Conservation (phyloP, 441 rosid genomes). For the Raphanus hybrid region DNA sequence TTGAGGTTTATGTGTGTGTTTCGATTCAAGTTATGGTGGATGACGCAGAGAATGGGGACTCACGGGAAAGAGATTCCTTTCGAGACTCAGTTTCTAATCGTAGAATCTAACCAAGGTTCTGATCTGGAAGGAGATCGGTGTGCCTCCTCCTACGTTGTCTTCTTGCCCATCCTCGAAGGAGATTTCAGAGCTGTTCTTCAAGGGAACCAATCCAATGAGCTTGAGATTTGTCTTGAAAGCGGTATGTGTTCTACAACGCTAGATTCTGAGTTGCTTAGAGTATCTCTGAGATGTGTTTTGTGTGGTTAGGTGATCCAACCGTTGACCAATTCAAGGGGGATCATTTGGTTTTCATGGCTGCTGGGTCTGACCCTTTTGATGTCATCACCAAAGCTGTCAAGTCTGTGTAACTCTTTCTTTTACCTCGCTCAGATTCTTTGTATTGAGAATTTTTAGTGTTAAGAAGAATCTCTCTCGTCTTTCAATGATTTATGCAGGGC, state of each 20-base stretch:
- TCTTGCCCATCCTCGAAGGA: conserved; percentile 74
- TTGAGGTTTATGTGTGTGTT: conserved; percentile 64
- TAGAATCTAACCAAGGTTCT: conserved; percentile 55
- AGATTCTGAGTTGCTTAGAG: background rate
- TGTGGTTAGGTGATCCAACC: conserved; percentile 53
- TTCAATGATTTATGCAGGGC: conserved; percentile 45
- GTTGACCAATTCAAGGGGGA: conserved; percentile 49
- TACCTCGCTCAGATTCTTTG: background rate
- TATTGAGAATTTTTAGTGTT: background rate
- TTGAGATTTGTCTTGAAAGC: conserved; percentile 74
- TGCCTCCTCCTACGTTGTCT: conserved; percentile 53
- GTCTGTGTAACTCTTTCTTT: conserved; percentile 37
- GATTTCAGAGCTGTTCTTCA: conserved; percentile 65
- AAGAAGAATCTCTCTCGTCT: conserved; percentile 6
- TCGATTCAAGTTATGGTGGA: conserved; percentile 79
- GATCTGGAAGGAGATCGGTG: conserved; percentile 34
- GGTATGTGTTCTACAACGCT: conserved; percentile 46
- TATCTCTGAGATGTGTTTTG: background rate
- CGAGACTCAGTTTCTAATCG: conserved; percentile 73
- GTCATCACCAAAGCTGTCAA: conserved; percentile 68
- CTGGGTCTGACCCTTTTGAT: conserved; percentile 70
- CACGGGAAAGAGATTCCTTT: conserved; percentile 62
- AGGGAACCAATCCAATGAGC: conserved; percentile 62
- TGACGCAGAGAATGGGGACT: conserved; percentile 70
- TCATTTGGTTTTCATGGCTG: conserved; percentile 64